phyloP scores from a whole-genome alignment of 164 flowering plant species.

The Macadamia tetraphylla region DNA sequence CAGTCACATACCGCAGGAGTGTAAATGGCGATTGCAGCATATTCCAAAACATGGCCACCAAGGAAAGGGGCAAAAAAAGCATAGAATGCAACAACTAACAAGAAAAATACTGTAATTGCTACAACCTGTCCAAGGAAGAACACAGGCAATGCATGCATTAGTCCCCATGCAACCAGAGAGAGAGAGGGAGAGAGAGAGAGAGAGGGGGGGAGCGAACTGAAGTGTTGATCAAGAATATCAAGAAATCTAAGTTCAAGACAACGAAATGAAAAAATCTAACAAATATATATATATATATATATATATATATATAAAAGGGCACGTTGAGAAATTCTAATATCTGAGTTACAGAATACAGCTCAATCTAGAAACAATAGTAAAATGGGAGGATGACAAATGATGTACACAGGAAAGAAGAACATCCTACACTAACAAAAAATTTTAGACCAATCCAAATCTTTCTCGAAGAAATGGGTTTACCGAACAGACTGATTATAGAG shows the following conservation, averaged over 20 bases:
- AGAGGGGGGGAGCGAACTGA: no score
- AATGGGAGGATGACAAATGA: no score
- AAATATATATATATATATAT: not conserved
- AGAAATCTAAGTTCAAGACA: not conserved
- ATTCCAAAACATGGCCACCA: slow-evolving; percentile 77
- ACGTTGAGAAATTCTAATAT: no score
- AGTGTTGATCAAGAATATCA: not conserved
- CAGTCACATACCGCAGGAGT: slow-evolving; percentile 75
- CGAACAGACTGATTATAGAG: no score
- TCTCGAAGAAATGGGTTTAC: no score
- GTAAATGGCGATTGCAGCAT: slow-evolving; percentile 51
- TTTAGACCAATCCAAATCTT: no score
- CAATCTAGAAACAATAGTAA: no score
- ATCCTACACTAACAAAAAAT: no score
- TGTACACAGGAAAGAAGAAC: no score
- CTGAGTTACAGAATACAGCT: no score
- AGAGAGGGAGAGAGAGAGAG: no score
- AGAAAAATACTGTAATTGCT: slow-evolving; percentile 91
- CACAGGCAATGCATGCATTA: not conserved
- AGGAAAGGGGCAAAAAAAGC: slow-evolving; percentile 96
- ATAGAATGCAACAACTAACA: slow-evolving; percentile 87
- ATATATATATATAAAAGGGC: not conserved
- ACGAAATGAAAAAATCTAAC: not conserved
- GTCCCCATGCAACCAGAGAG: not conserved
- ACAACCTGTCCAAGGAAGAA: slow-evolving; percentile 56